Conservation (phyloP, 805 yeast genomes). For the Metschnikowia picachoensis region DNA sequence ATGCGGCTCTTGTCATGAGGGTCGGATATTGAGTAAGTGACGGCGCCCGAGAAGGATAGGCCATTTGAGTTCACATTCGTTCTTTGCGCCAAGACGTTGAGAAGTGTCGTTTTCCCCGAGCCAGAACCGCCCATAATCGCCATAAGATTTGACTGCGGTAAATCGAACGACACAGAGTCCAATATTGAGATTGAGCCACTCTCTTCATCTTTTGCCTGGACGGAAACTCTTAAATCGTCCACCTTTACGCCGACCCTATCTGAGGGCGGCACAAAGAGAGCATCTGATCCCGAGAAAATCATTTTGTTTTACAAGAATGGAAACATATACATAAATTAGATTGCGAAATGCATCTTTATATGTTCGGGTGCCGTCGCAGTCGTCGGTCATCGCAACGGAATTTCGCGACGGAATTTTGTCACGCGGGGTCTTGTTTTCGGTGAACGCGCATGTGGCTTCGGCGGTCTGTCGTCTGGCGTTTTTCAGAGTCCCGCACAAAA, state of each 20-base stretch:
- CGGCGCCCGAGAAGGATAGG: slow-evolving; percentile 40
- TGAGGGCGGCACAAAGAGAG: slow-evolving; percentile 11
- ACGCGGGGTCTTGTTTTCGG: neutral
- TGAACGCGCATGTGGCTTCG: too few relatives aligned
- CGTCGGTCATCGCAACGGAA: slow-evolving; percentile 5
- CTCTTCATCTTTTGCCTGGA: slow-evolving; percentile 12
- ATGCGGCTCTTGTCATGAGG: slow-evolving; percentile 15
- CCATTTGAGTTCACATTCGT: slow-evolving; percentile 38
- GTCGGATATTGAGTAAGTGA: slow-evolving; percentile 27
- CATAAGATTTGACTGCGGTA: slow-evolving; percentile 58
- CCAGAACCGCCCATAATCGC: slow-evolving; percentile 90
- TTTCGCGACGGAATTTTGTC: slow-evolving; percentile 3
- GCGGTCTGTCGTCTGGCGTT: too few relatives aligned
- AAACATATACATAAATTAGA: neutral
- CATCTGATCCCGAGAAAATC: slow-evolving; percentile 9
- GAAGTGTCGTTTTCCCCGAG: slow-evolving; percentile 77
- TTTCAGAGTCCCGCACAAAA: too few relatives aligned
- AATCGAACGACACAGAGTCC: slow-evolving; percentile 51
- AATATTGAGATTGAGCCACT: slow-evolving; percentile 20
- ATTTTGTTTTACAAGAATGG: neutral
- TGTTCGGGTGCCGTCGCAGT: neutral
- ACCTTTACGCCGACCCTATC: slow-evolving; percentile 13
- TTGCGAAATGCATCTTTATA: neutral
- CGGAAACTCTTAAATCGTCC: slow-evolving; percentile 12
- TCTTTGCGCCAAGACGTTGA: slow-evolving; percentile 61